Base-by-base conservation (phyloP, 257 asterid species). In the Ophiorrhiza pumila region DNA sequence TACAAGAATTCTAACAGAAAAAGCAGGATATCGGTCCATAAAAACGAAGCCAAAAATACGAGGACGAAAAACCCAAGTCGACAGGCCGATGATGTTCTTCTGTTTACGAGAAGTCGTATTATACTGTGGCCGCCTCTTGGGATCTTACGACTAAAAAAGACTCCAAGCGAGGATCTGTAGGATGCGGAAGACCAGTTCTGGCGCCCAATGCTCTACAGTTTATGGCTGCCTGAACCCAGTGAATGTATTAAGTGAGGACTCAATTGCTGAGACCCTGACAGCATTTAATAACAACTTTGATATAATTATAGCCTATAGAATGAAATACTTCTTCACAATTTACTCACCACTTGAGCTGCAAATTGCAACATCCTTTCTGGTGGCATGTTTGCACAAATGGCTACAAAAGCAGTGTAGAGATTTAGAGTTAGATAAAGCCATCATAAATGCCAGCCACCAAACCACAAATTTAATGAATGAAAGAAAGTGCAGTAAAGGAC, bases 291-390 rank as follows among this genome's bases (percentile, higher is more conserved):
- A 50, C 14, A n/a, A n/a, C n/a, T n/a, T n/a, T n/a, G n/a, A n/a
- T n/a, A n/a, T n/a, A n/a, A n/a, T n/a, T n/a, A n/a, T n/a, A n/a
- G n/a, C n/a, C n/a, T n/a, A n/a, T n/a, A n/a, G n/a, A n/a, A n/a
- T n/a, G n/a, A n/a, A n/a, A 37, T 37, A 7, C 53, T 0, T 34
- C 46, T 61, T 35, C n/a, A n/a, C n/a, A n/a, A 3, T 71, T 35
- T 43, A 81, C 97, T 85, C 46, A 94, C 99, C 99, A 94, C 99
- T 88, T 88, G 97, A 79, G 98, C 86, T 57, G 98, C 99, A 80
- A 94, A 94, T 69, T 96, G 89, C 79, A 94, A 60, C 98, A 94
- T 87, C 80, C 79, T 84, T 79, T 88, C 99, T 7, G 88, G 90
- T 9, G 89, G 88, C 98, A 91, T 94, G 82, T 87, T 77, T 49